These are phyloP conservation scores for Esteya vermicola DNA, from an alignment of 2,329 filamentous ascomycete species.

Conservation along the genomic window DNA sequence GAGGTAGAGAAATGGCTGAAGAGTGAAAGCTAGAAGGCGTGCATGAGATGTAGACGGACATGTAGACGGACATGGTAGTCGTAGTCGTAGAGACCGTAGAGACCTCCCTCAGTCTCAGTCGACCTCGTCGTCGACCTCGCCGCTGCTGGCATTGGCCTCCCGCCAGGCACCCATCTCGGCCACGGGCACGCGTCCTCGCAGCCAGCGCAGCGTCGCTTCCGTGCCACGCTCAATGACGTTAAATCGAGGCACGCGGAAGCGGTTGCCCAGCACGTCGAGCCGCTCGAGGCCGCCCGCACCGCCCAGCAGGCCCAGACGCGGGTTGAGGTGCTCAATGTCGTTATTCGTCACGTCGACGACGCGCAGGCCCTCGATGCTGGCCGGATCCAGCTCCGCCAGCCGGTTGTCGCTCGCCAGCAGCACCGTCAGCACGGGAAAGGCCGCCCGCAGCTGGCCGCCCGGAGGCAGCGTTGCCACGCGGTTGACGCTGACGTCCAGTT, in stretches of 20 bases:
- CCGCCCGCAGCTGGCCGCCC: conserved; percentile 34
- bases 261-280: conserved; percentile 71
- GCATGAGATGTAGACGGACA: no score
- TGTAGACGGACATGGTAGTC: background rate
- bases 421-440: conserved; percentile 56
- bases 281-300: conserved; percentile 44
- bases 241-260: conserved; percentile 76
- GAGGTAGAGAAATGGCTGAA: background rate
- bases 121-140: conserved; percentile 5
- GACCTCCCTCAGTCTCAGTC: conserved; percentile 1
- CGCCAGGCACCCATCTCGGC: conserved; percentile 45
- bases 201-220: conserved; percentile 67
- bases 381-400: conserved; percentile 57
- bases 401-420: conserved; percentile 70
- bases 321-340: conserved; percentile 68
- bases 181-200: conserved; percentile 60
- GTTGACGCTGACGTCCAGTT: conserved; percentile 72
- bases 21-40: no score
- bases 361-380: conserved; percentile 58
- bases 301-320: conserved; percentile 64
- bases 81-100: background rate
- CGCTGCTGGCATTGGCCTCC: conserved; percentile 15
- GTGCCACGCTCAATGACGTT: conserved; percentile 78
- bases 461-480: conserved; percentile 56
- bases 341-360: conserved; percentile 75